These are phyloP conservation scores for Amoebophrya sp. DNA, from an alignment of 169 alveolate species.

Conservation along the genomic window DNA sequence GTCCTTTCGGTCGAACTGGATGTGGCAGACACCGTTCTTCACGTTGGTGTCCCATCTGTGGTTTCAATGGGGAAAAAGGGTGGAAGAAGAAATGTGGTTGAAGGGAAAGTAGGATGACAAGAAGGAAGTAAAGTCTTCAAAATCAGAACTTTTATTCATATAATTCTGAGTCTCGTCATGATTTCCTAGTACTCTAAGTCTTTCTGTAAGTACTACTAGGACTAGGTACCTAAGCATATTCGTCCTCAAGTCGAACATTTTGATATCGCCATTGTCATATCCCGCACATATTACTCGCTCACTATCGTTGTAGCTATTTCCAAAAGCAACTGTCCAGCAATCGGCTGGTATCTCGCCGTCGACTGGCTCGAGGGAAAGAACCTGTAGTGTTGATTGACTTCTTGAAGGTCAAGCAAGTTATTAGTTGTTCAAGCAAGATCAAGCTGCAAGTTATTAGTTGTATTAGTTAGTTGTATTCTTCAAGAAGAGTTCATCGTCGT, in stretches of 20 bases:
- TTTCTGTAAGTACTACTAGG: background rate
- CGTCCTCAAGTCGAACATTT: constrained; percentile 76
- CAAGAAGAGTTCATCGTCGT: no score
- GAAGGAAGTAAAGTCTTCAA: no score
- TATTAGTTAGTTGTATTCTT: no score
- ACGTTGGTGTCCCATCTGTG: constrained; percentile 77
- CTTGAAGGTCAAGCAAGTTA: no score
- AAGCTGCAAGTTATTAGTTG: no score
- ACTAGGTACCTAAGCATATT: constrained; percentile 47
- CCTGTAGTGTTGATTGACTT: no score
- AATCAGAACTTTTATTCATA: no score
- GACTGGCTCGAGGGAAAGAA: constrained; percentile 76
- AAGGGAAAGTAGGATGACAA: no score
- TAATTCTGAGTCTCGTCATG: no score
- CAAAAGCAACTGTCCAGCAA: constrained; percentile 89
- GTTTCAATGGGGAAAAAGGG: constrained; percentile 42
- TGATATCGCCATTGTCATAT: constrained; percentile 90
- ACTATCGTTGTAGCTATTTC: constrained; percentile 69
- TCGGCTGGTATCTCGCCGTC: constrained; percentile 76
- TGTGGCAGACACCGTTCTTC: constrained; percentile 77
- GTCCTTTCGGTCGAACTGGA: constrained; percentile 79
- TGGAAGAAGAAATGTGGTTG: no score
- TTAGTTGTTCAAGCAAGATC: no score
- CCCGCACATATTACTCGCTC: constrained; percentile 67
- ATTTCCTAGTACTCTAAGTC: no score